These are phyloP conservation scores for Furcasterigmium sp. DNA, from an alignment of 2,329 filamentous ascomycete species.

Conservation along the genomic window DNA sequence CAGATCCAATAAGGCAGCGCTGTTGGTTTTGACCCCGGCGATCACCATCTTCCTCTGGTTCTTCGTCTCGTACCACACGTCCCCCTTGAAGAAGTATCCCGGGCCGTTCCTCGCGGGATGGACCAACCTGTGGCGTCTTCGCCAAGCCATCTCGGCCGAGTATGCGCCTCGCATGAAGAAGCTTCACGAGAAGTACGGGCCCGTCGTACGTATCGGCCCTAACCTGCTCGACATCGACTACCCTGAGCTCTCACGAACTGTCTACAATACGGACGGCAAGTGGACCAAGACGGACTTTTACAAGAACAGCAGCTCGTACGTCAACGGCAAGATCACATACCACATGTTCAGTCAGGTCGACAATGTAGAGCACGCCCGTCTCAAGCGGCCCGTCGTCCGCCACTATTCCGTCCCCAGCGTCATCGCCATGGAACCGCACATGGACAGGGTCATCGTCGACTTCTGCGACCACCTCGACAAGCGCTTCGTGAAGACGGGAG, in stretches of 20 bases:
- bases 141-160: conserved; percentile 13
- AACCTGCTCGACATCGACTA: conserved; percentile 20
- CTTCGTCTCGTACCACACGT: conserved; percentile 4
- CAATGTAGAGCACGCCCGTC: conserved; percentile 22
- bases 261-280: conserved; percentile 21
- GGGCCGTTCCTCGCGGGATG: conserved; percentile 24
- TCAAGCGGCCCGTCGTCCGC: conserved; percentile 30
- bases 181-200: conserved; percentile 23
- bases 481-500: conserved; percentile 18
- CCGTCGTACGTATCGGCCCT: conserved; percentile 22
- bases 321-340: conserved; percentile 27
- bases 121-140: conserved; percentile 21
- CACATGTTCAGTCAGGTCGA: conserved; percentile 31
- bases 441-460: conserved; percentile 22
- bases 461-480: conserved; percentile 21
- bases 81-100: conserved; percentile 23
- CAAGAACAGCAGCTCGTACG: conserved; percentile 24
- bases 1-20: background rate
- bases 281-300: conserved; percentile 28
- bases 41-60: conserved; percentile 2
- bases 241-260: conserved; percentile 19
- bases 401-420: conserved; percentile 25
- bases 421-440: conserved; percentile 21
- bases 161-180: conserved; percentile 15
- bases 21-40: background rate